phyloP scores from a whole-genome alignment of 2,329 filamentous ascomycete genomes.

The Chalara sp. region DNA sequence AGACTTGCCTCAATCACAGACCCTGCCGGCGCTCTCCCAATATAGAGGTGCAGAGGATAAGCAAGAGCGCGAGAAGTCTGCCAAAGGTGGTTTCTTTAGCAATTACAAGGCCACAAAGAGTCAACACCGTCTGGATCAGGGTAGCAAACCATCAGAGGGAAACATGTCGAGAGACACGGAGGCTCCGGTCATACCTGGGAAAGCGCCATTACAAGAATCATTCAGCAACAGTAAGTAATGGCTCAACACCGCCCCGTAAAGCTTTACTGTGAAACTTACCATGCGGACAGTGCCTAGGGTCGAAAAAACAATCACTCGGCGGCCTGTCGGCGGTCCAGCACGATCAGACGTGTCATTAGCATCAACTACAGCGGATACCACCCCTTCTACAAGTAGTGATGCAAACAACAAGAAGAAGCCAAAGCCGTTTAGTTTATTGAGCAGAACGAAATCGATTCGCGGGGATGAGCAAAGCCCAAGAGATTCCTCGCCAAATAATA shows the following conservation, averaged over 20 bases:
- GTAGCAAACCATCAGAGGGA: conserved; percentile 28
- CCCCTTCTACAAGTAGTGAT: conserved; percentile 11
- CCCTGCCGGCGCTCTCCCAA: conserved; percentile 14
- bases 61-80: conserved; percentile 17
- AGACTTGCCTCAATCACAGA: conserved; percentile 15
- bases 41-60: conserved; percentile 11
- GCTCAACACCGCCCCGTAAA: no score
- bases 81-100: conserved; percentile 34
- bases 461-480: conserved; percentile 27
- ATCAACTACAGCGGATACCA: conserved; percentile 11
- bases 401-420: conserved; percentile 22
- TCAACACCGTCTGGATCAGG: conserved; percentile 31
- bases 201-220: conserved; percentile 24
- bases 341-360: conserved; percentile 19
- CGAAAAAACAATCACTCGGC: conserved; percentile 19
- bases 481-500: conserved; percentile 17
- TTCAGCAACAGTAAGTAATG: conserved; percentile 21
- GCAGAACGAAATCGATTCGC: conserved; percentile 37
- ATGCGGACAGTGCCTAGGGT: conserved; percentile 14
- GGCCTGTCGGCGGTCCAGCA: conserved; percentile 21
- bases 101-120: conserved; percentile 41
- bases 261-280: no score
- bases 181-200: conserved; percentile 18
- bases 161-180: conserved; percentile 27
- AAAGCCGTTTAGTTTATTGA: conserved; percentile 30